Conservation (phyloP, 179 eudicot genomes). For the Carnegiea gigantea region DNA sequence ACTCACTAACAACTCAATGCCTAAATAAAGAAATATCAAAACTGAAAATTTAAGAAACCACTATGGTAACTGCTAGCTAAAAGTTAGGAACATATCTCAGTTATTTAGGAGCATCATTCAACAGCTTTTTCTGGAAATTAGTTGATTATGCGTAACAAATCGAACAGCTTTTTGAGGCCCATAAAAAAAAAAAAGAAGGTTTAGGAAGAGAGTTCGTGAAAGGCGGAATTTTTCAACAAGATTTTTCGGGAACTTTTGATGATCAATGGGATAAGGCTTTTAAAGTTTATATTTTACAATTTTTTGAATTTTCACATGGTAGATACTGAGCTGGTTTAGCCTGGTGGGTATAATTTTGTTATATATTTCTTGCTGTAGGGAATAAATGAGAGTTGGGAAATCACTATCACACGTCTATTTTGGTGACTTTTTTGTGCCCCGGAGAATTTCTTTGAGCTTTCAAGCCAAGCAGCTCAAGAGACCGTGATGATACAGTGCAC, state of each 20-base stretch:
- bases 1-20: no score
- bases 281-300: neutral
- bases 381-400: constrained; percentile 3
- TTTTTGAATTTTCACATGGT: constrained; percentile 6
- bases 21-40: no score
- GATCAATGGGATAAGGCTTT: neutral
- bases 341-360: neutral
- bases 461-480: constrained; percentile 16
- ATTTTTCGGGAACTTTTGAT: neutral
- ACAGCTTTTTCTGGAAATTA: neutral
- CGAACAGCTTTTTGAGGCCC: neutral
- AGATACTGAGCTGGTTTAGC: constrained; percentile 20
- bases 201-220: neutral
- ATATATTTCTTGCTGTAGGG: neutral
- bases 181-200: neutral
- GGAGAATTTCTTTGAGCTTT: constrained; percentile 12
- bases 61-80: no score
- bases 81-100: no score
- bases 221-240: neutral
- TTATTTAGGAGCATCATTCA: neutral
- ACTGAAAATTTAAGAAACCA: no score
- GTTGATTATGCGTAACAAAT: neutral
- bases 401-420: constrained; percentile 26
- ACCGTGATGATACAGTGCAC: constrained; percentile 9
- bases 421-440: constrained; percentile 19